A percentile compares a stretch with the other conserved stretches of the same genome.
phyloP scores from a whole-genome alignment of 805 yeast genomes.

The Starmerella kuoi region DNA sequence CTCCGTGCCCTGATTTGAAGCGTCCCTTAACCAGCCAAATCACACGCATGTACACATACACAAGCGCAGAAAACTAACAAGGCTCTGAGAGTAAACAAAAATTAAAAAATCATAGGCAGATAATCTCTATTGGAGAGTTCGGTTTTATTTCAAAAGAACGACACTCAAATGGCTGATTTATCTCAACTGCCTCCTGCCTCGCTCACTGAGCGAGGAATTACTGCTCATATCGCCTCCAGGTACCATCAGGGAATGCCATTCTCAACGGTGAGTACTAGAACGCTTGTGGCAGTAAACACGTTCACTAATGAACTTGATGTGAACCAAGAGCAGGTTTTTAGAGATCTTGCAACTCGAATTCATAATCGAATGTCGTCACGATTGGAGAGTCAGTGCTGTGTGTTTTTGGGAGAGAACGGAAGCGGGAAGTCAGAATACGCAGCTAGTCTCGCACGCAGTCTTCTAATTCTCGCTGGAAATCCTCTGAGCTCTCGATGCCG shows the following conservation, averaged over 20 bases:
- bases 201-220: constrained; percentile 32
- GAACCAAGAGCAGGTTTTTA: constrained; percentile 29
- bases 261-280: constrained; percentile 30
- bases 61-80: too few species aligned
- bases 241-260: constrained; percentile 34
- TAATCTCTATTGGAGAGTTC: too few species aligned
- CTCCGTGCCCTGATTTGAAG: too few species aligned
- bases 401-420: constrained; percentile 34
- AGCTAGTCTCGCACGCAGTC: constrained; percentile 24
- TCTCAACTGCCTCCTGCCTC: constrained; percentile 29
- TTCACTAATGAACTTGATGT: constrained; percentile 28
- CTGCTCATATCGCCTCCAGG: constrained; percentile 34
- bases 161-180: constrained; percentile 24
- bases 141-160: too few species aligned
- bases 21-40: too few species aligned
- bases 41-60: too few species aligned
- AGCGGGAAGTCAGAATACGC: constrained; percentile 33
- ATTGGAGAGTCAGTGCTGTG: constrained; percentile 30
- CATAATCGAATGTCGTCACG: constrained; percentile 30
- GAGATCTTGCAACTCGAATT: constrained; percentile 31
- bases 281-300: constrained; percentile 32
- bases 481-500: constrained; percentile 29
- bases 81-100: too few species aligned
- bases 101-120: too few species aligned
- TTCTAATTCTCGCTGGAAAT: constrained; percentile 29